Base-by-base conservation (phyloP, 768 basidiomycete species). In the Tylopilus balloui region DNA sequence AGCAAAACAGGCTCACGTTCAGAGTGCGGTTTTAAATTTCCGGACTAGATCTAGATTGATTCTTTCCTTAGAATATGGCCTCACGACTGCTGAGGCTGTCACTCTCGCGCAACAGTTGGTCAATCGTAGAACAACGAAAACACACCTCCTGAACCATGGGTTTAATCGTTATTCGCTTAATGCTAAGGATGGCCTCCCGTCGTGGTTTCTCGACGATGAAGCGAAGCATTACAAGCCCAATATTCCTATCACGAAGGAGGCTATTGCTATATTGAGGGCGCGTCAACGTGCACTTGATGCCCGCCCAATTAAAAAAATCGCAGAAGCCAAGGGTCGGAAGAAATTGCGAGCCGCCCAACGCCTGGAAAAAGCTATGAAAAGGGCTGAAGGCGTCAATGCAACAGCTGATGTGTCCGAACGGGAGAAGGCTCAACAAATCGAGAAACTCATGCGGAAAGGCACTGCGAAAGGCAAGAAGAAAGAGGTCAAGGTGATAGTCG, bases 181-280 rank as follows among this genome's bases (percentile, higher is more conserved):
- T 57, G 79, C 88, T 48, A 95, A 92, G 69, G 96, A 98, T 42
- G 91, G 77, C 14, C 80, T 98, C 11, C 96, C 96, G 6, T 69
- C 83, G 0, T 99, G 96, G 96, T 98, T 99, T 77, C 74, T 98
- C 28, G 96, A 99, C 56, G 96, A 99, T 57, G 96, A 99, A 69
- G 70, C 83, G 13, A 92, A 92, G 59, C 78, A 87, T 65, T 96
- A 95, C 78, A 94, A 92, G 65, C 71, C 89, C 44, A 98, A 98
- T 66, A 75, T 98, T 39, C 96, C 96, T n/a, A 77, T 97, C 47
- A 97, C 94, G 1, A 98, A 95, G 67, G 96, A 98, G 66, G 96
- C 96, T 10, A 75, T 98, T 48, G 77, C 78, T 42, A 84, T 82
- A 10, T 75, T 99, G 25, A 83, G 88, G 25, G 89, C 88, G 19